Evolutionary conservation across 78 protist genomes (phyloP).

Genomic region (Mantamonas sphyraenae): DNA sequence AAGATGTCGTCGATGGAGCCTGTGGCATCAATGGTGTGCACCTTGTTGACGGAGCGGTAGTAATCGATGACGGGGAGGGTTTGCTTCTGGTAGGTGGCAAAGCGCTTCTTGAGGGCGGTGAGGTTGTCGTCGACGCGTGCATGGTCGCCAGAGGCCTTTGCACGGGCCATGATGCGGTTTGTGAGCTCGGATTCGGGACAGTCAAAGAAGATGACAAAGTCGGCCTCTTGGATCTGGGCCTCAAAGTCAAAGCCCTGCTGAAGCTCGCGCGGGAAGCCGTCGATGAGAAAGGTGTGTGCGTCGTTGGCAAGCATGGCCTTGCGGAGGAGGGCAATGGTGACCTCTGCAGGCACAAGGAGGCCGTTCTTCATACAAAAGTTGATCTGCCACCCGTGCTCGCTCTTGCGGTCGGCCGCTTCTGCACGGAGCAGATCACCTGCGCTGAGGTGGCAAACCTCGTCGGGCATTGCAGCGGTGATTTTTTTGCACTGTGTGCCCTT

Average conservation of each 20-base stretch:
- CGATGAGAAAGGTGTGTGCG: constrained; percentile 45
- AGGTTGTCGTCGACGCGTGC: constrained; percentile 57
- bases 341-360: constrained; percentile 53
- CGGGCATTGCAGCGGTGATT: too few relatives aligned
- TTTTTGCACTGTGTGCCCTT: constrained; percentile 71
- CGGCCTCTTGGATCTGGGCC: neutral
- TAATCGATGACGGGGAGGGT: too few relatives aligned
- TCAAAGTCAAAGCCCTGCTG: too few relatives aligned
- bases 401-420: constrained; percentile 43
- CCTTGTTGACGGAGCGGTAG: too few relatives aligned
- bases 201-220: constrained; percentile 22
- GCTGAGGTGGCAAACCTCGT: constrained; percentile 70
- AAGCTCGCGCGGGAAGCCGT: constrained; percentile 73
- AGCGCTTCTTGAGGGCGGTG: constrained; percentile 19
- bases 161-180: constrained; percentile 42
- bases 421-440: constrained; percentile 88
- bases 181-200: constrained; percentile 11
- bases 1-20: too few relatives aligned
- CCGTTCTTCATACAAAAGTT: constrained; percentile 26
- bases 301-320: constrained; percentile 25
- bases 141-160: constrained; percentile 33
- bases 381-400: constrained; percentile 43
- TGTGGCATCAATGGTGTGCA: too few relatives aligned
- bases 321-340: constrained; percentile 64
- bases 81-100: too few relatives aligned